Conservation (phyloP, 345 rosid genomes). For the Passiflora organensis region DNA sequence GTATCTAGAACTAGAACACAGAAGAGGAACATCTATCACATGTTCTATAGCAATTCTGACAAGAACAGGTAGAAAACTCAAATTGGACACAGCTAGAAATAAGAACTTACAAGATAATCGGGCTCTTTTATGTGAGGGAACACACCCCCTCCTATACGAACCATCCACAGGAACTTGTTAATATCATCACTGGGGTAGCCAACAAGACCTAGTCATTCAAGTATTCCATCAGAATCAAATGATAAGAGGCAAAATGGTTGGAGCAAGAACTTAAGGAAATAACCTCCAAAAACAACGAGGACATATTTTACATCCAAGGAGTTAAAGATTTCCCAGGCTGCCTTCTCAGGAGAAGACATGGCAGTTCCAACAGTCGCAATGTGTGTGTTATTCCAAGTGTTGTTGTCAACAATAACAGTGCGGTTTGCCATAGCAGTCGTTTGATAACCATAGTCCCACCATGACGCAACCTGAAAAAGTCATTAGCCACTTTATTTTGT, state of each 20-base stretch:
- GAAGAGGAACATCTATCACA: too few species aligned
- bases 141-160: slow-evolving; percentile 97
- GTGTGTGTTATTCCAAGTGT: slow-evolving; percentile 99
- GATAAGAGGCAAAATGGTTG: background rate
- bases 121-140: slow-evolving; percentile 98
- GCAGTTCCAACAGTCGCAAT: slow-evolving; percentile 99
- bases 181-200: slow-evolving; percentile 99
- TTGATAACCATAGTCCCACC: slow-evolving; percentile 99
- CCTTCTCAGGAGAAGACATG: slow-evolving; percentile 99
- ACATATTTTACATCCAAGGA: slow-evolving; percentile 98
- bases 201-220: slow-evolving; percentile 63
- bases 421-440: slow-evolving; percentile 99
- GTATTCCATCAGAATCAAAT: slow-evolving; percentile 26
- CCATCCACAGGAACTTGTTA: slow-evolving; percentile 99
- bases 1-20: too few species aligned
- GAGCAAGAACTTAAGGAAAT: slow-evolving; percentile 18
- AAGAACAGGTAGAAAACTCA: slow-evolving; percentile 1
- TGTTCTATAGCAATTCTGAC: too few species aligned
- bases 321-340: slow-evolving; percentile 96
- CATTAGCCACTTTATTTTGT: background rate
- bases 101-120: slow-evolving; percentile 66
- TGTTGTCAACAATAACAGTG: slow-evolving; percentile 96
- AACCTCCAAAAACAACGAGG: slow-evolving; percentile 97
- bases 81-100: background rate
- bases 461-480: slow-evolving; percentile 83